Evolutionary conservation across 441 rosid species (phyloP).

Genomic region (Oxalis stricta): DNA sequence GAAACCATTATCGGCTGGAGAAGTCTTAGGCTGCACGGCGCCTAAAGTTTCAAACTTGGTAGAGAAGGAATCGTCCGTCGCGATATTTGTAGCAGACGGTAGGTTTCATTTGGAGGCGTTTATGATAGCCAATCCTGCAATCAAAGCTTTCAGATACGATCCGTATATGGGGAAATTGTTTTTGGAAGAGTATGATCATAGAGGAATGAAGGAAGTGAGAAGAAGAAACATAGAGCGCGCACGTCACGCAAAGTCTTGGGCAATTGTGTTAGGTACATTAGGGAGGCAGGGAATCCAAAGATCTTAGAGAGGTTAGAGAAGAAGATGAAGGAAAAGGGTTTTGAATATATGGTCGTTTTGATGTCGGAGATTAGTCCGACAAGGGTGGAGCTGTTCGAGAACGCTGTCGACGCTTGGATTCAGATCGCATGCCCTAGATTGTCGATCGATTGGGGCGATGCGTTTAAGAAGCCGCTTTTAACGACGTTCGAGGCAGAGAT

Average conservation of each 20-base stretch:
- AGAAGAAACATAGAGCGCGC: conserved; percentile 44
- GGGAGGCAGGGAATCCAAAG: conserved; percentile 95
- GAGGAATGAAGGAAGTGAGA: conserved; percentile 79
- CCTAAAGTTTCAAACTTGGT: conserved; percentile 33
- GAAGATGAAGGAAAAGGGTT: conserved; percentile 60
- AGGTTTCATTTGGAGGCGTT: conserved; percentile 88
- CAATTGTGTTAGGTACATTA: conserved; percentile 75
- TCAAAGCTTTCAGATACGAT: conserved; percentile 68
- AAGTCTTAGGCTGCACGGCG: conserved; percentile 79
- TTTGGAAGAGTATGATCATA: conserved; percentile 86
- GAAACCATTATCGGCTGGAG: conserved; percentile 77
- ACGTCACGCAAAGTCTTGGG: conserved; percentile 43
- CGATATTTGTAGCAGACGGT: conserved; percentile 84
- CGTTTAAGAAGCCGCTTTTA: conserved; percentile 69
- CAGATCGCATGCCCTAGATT: conserved; percentile 90
- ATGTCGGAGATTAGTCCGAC: conserved; percentile 84
- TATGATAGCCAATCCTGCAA: conserved; percentile 81
- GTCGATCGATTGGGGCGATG: conserved; percentile 95
- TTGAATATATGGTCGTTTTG: conserved; percentile 42
- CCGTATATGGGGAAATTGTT: conserved; percentile 74
- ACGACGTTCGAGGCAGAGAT: conserved; percentile 92
- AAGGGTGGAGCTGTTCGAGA: conserved; percentile 69
- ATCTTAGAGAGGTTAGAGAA: conserved; percentile 64
- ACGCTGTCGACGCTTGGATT: conserved; percentile 81
- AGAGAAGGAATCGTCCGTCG: conserved; percentile 20